Evolutionary conservation across 2,329 filamentous ascomycete genomes (phyloP), one percentile per base, ranked within the genome.

Genomic region (Aureobasidium pullulans): DNA sequence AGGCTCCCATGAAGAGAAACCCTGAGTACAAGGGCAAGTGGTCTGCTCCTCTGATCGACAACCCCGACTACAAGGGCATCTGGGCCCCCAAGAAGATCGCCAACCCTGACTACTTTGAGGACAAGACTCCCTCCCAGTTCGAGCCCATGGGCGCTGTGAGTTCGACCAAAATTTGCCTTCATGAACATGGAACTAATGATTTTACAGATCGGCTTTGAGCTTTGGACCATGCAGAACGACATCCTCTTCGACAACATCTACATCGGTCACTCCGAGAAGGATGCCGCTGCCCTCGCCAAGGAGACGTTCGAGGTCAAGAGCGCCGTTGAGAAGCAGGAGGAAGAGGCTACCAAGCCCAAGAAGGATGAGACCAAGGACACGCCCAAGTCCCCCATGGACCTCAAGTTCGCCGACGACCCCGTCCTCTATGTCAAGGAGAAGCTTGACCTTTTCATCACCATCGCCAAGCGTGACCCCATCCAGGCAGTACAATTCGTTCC

Each of bases 231-330:
- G 94, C 93, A 96, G 79, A 96, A 86, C 75, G 89, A 96, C 73
- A 97, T 99, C 69, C 87, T 96, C 70, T 97, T 99, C 70, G 90
- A 97, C 85, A 99, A 99, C 86, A 95, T 99, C 82, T 99, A 97
- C 84, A 91, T 99, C 74, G 94, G 94, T 64, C 94, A 99, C 85
- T 97, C 93, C 19, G 75, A 94, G 67, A 90, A 90, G 72, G 94
- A 99, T 67, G 94, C 94, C 63, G 85, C 88, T 76, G 88, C 92
- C 79, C 81, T 99, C 71, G 88, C 90, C 69, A 82, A 88, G 65
- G 90, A 96, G 83, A 90, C 90, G 59, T 99, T 92, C 75, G 87
- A 90, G 71, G 77, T 90, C 78, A 99, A 99, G 89, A 82, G 86
- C 74, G 80, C 85, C 59, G 79, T 89, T 54, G 94, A 99, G 81